Percentiles rank a stretch among this genome's conserved stretches.
These are phyloP conservation scores for Globisporangium acanthophoron DNA, from an alignment of 352 stramenopile genomes.

Conservation along the genomic window DNA sequence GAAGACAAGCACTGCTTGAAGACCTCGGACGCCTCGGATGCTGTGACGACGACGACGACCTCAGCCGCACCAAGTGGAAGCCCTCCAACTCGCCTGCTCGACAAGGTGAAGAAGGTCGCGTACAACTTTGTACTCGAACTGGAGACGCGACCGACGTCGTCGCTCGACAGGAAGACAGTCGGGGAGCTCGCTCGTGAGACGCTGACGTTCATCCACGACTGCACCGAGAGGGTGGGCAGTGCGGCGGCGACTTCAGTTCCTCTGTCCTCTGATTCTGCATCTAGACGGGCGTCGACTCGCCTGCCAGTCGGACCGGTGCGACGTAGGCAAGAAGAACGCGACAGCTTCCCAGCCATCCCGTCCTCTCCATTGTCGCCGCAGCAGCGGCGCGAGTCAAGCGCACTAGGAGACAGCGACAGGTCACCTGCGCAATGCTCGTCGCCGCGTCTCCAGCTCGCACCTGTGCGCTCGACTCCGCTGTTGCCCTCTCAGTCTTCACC, in stretches of 20 bases:
- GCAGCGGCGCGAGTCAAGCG: not conserved
- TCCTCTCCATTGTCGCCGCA: not conserved
- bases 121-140: constrained; percentile 59
- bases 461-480: constrained; percentile 6
- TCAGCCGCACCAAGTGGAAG: not conserved
- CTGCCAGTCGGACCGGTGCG: not conserved
- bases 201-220: constrained; percentile 46
- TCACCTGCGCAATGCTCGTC: not conserved
- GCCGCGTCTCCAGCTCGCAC: not conserved
- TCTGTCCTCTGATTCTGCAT: not conserved
- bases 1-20: constrained; percentile 5
- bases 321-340: not conserved
- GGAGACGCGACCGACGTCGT: constrained; percentile 20
- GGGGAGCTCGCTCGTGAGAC: constrained; percentile 58
- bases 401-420: not conserved
- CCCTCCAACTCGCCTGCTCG: constrained; percentile 24
- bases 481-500: constrained; percentile 4
- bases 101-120: constrained; percentile 48
- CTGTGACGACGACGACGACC: not conserved
- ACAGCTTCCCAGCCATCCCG: constrained; percentile 4
- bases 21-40: too few relatives aligned
- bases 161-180: constrained; percentile 40
- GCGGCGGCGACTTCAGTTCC: not conserved
- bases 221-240: not conserved
- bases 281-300: not conserved